phyloP scores from a whole-genome alignment of 2,329 filamentous ascomycete species.

The Lasiodiplodia theobromae region DNA sequence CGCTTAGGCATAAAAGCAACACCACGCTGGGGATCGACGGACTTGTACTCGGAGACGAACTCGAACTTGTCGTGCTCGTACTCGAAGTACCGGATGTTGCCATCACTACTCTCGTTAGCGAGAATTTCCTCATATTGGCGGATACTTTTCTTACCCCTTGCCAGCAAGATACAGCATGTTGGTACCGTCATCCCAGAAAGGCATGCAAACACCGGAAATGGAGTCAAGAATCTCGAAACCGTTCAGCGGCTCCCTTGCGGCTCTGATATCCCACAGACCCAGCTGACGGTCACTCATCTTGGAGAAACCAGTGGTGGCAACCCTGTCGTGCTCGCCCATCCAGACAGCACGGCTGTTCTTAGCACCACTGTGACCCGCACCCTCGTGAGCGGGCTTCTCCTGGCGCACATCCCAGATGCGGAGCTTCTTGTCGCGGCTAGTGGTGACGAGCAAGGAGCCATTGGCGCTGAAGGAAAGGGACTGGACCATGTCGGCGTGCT shows the following conservation, averaged over 20 bases:
- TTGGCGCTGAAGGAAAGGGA: conserved; percentile 95
- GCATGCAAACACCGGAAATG: conserved; percentile 98
- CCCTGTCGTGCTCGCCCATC: conserved; percentile 95
- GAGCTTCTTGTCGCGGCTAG: conserved; percentile 97
- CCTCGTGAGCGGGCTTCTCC: conserved; percentile 85
- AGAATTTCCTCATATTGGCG: background rate
- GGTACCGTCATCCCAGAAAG: conserved; percentile 98
- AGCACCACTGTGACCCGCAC: conserved; percentile 84
- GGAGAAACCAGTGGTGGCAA: conserved; percentile 96
- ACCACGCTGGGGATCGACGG: conserved; percentile 91
- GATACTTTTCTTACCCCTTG: conserved; percentile 75
- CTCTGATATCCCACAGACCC: conserved; percentile 92
- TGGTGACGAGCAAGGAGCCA: conserved; percentile 86
- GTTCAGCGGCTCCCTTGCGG: conserved; percentile 79
- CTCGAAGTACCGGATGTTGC: conserved; percentile 99
- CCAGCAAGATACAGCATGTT: conserved; percentile 95
- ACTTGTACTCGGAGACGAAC: conserved; percentile 96
- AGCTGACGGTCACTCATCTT: conserved; percentile 98
- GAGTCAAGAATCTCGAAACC: conserved; percentile 92
- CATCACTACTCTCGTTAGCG: conserved; percentile 68
- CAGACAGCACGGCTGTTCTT: conserved; percentile 98
- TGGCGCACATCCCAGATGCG: conserved; percentile 97
- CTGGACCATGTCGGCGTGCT: conserved; percentile 91
- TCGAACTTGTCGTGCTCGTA: conserved; percentile 99
- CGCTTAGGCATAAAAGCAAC: conserved; percentile 94